Base-by-base conservation (phyloP, 192 early-diverging fungal genomes). In the Coemansia sp. region DNA sequence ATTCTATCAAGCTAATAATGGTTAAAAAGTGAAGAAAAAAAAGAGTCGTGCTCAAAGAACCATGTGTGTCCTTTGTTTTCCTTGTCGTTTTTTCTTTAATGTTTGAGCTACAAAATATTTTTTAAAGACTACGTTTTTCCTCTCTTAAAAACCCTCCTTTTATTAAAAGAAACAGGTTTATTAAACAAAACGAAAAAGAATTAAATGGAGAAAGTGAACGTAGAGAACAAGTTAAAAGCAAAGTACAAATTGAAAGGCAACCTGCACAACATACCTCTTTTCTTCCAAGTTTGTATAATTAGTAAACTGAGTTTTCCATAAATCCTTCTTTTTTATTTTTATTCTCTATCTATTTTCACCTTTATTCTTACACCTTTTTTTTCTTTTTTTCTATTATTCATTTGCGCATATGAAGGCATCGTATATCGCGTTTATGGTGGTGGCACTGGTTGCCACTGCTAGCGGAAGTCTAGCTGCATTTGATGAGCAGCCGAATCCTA, bases 371-470 rank as follows among this genome's bases (percentile, higher is more conserved):
- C n/a, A n/a, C n/a, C n/a, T n/a, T n/a, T n/a, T n/a, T n/a, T n/a
- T n/a, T n/a, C n/a, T n/a, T n/a, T n/a, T n/a, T n/a, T n/a, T n/a
- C n/a, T n/a, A n/a, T n/a, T n/a, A n/a, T n/a, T n/a, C n/a, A n/a
- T n/a, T n/a, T n/a, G n/a, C n/a, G n/a, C n/a, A 49, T 27, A 35
- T 36, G 49, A 61, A 35, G 50, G 28, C 52, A 54, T 25, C 50
- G 50, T 16, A 51, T 51, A 25, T 51, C 23, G 50, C 50, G 14
- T 14, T 51, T 25, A 8, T 51, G 22, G 50, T 13, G 25, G 50
- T 51, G 50, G 50, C 50, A 25, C 50, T 51, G 50, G 50, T 51
- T 10, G 50, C 50, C 24, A 24, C 22, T 25, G 22, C 25, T 13
- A 25, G 20, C 22, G 50, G 50, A 5, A 25, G 9, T 13, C 14